A percentile compares a stretch with the other conserved stretches of the same genome.
Evolutionary conservation across 106 monocot species (phyloP).

Genomic region (Triglochin maritima): DNA sequence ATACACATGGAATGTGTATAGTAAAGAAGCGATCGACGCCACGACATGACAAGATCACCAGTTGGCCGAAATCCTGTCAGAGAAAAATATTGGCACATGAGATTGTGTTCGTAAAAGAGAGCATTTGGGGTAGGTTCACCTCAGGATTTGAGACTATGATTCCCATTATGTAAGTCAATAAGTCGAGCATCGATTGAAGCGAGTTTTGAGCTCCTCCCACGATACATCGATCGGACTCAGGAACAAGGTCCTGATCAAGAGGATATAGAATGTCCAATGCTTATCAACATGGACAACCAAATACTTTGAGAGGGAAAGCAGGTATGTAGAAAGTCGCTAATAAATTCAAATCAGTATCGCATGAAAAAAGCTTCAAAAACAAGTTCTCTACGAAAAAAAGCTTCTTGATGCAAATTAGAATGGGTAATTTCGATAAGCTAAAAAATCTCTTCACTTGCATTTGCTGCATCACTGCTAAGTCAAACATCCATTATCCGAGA

Average conservation of each 20-base stretch:
- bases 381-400: too few species aligned
- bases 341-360: too few species aligned
- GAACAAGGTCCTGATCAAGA: conserved; percentile 55
- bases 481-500: conserved; percentile 98
- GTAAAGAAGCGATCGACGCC: conserved; percentile 44
- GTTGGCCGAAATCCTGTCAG: conserved; percentile 64
- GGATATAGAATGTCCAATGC: too few species aligned
- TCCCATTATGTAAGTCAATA: conserved; percentile 85
- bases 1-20: conserved; percentile 68
- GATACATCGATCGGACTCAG: conserved; percentile 70
- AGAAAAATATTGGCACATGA: background rate
- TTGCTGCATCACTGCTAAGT: conserved; percentile 82
- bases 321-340: too few species aligned
- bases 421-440: background rate
- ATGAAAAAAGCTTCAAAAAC: too few species aligned
- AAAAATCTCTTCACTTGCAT: conserved; percentile 52
- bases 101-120: background rate
- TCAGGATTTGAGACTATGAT: conserved; percentile 63
- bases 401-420: too few species aligned
- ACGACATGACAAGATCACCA: conserved; percentile 61
- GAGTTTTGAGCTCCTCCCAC: conserved; percentile 98
- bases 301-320: too few species aligned
- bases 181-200: conserved; percentile 70
- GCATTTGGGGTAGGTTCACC: conserved; percentile 15
- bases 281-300: too few species aligned